Evolutionary conservation across 108 stramenopile species (phyloP).

Genomic region (Aureococcus anophagefferens): DNA sequence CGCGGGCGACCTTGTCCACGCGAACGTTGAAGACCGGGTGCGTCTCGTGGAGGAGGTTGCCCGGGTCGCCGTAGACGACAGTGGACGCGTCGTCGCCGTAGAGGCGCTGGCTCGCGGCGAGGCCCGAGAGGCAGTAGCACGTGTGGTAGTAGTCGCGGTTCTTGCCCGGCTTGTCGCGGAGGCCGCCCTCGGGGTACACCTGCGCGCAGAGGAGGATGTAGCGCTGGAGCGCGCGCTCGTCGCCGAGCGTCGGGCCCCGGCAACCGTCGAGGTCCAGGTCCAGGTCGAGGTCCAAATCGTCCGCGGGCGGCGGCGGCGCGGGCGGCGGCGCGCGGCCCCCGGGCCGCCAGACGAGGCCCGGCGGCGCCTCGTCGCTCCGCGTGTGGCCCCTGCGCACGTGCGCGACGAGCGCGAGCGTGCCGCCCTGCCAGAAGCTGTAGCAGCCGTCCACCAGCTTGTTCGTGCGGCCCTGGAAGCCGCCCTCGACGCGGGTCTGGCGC

Average conservation of each 20-base stretch:
- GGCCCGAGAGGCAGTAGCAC: constrained; percentile 89
- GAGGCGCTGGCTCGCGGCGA: constrained; percentile 76
- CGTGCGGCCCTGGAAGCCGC: constrained; percentile 87
- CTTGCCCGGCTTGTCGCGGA: constrained; percentile 81
- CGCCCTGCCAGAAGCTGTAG: constrained; percentile 98
- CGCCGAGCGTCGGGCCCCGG: constrained; percentile 26
- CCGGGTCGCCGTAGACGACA: constrained; percentile 32
- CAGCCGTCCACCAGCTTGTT: constrained; percentile 99
- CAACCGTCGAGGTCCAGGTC: constrained; percentile 1
- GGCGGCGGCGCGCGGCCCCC: neutral
- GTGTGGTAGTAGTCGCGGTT: constrained; percentile 91
- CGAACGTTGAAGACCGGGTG: constrained; percentile 73
- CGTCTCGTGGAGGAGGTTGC: constrained; percentile 35
- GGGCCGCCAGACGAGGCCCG: neutral
- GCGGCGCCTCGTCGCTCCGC: neutral
- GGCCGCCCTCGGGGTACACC: constrained; percentile 77
- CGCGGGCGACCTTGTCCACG: constrained; percentile 42
- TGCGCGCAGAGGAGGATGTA: constrained; percentile 94
- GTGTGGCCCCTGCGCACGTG: neutral
- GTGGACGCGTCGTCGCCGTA: constrained; percentile 6
- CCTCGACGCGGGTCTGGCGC: constrained; percentile 80
- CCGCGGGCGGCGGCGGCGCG: neutral
- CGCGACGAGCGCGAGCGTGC: constrained; percentile 46
- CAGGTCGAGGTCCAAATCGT: constrained; percentile 1
- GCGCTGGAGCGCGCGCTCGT: constrained; percentile 69